A percentile compares a stretch with the other conserved stretches of the same genome.
Conservation (phyloP, 164 flowering plant species). For the Umbilicus rupestris region DNA sequence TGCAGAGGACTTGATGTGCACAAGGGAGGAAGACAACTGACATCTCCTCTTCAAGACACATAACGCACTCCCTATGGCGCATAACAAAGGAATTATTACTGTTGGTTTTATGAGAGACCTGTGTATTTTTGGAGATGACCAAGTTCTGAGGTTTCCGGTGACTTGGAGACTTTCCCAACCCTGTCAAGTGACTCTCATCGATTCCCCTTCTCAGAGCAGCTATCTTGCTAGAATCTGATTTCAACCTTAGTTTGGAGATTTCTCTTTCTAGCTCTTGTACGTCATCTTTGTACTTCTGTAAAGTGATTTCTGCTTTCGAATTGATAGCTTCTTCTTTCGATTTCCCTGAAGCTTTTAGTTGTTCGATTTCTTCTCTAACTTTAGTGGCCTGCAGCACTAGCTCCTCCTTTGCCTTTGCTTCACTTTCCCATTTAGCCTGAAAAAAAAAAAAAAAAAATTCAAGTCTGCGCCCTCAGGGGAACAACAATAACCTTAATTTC, state of each 20-base stretch:
- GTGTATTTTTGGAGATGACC: conserved; percentile 18
- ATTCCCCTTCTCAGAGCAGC: conserved; percentile 74
- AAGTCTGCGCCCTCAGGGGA: background rate
- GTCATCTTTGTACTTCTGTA: conserved; percentile 50
- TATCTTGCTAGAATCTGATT: conserved; percentile 69
- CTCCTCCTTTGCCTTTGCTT: conserved; percentile 61
- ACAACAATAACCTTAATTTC: too few relatives aligned
- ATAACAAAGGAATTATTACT: conserved; percentile 38
- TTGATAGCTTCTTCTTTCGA: conserved; percentile 54
- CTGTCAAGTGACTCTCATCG: conserved; percentile 55
- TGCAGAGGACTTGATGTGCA: conserved; percentile 97
- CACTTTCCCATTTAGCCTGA: conserved; percentile 73
- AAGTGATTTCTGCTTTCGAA: conserved; percentile 50
- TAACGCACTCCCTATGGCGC: conserved; percentile 91
- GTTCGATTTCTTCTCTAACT: conserved; percentile 55
- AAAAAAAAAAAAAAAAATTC: conserved; percentile 9
- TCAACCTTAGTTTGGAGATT: conserved; percentile 64
- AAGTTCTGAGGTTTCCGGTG: conserved; percentile 24
- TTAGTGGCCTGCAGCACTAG: conserved; percentile 38
- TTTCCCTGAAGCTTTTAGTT: conserved; percentile 52
- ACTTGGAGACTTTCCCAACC: conserved; percentile 13
- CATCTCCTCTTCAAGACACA: conserved; percentile 97
- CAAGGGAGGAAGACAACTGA: conserved; percentile 93
- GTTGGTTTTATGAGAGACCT: conserved; percentile 19
- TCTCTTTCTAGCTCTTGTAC: conserved; percentile 67